These are phyloP conservation scores for Caryopteris hybrid DNA, from an alignment of 305 asterid species.

Conservation along the genomic window DNA sequence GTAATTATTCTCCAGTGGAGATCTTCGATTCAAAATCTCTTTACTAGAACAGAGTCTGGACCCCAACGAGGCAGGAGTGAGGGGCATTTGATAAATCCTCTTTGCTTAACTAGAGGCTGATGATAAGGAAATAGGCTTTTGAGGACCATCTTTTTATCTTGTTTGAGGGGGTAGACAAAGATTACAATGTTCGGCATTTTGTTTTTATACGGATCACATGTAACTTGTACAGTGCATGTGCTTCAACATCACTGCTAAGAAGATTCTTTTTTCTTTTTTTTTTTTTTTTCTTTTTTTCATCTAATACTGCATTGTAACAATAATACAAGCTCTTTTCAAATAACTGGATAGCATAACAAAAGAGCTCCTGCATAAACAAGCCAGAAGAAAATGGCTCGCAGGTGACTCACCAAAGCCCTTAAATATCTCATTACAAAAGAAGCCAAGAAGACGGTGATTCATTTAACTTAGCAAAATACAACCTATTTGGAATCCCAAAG, in stretches of 20 bases:
- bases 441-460: background rate
- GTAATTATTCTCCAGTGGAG: background rate
- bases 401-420: background rate
- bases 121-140: background rate
- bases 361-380: background rate
- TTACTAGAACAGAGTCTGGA: background rate
- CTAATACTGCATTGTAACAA: background rate
- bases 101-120: background rate
- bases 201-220: background rate
- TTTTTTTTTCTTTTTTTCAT: background rate
- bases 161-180: background rate
- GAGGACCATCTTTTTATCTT: too few species aligned
- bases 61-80: background rate
- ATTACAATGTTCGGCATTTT: background rate
- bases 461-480: background rate
- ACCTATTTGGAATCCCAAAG: background rate
- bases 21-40: background rate
- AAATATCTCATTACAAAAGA: background rate
- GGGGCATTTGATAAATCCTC: background rate
- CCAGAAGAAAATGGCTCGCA: background rate
- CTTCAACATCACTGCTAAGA: background rate
- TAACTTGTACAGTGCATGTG: background rate
- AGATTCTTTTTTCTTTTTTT: too few species aligned
- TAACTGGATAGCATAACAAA: background rate
- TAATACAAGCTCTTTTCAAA: background rate